Evolutionary conservation across 2,329 filamentous ascomycete genomes (phyloP).

Genomic region (Botryosphaeria dothidea): DNA sequence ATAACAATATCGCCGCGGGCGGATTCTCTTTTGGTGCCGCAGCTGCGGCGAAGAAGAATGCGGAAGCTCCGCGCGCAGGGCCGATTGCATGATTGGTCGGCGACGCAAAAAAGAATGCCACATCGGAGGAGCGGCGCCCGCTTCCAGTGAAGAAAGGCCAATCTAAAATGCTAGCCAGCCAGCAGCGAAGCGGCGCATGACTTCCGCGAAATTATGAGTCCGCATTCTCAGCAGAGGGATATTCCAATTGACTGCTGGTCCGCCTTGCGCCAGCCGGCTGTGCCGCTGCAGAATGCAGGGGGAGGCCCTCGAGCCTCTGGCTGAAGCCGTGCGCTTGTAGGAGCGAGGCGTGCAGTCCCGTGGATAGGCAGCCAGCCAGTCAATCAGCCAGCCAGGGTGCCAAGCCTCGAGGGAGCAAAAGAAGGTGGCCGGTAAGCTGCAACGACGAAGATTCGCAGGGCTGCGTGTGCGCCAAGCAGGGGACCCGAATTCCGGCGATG

Average conservation of each 20-base stretch:
- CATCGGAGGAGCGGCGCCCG: background rate
- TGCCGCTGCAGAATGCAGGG: background rate
- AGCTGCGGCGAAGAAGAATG: background rate
- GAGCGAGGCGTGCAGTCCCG: constrained; percentile 5
- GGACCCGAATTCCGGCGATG: background rate
- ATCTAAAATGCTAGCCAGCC: background rate
- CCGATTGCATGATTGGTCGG: background rate
- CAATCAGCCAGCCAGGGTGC: background rate
- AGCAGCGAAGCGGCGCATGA: background rate
- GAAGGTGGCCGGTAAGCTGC: background rate
- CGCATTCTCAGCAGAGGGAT: background rate
- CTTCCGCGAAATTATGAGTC: background rate
- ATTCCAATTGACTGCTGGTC: background rate
- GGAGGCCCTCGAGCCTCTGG: background rate
- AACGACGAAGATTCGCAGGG: background rate
- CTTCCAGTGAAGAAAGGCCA: background rate
- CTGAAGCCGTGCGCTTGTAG: background rate
- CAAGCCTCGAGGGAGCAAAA: background rate
- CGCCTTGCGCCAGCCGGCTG: background rate
- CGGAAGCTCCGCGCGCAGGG: background rate
- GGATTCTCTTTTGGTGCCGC: background rate
- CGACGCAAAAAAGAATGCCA: too few relatives aligned
- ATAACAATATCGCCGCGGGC: background rate
- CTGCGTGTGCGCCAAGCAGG: background rate
- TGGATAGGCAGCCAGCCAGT: background rate